Evolutionary conservation across 345 rosid species (phyloP).

Genomic region (Salix koriyanagi): DNA sequence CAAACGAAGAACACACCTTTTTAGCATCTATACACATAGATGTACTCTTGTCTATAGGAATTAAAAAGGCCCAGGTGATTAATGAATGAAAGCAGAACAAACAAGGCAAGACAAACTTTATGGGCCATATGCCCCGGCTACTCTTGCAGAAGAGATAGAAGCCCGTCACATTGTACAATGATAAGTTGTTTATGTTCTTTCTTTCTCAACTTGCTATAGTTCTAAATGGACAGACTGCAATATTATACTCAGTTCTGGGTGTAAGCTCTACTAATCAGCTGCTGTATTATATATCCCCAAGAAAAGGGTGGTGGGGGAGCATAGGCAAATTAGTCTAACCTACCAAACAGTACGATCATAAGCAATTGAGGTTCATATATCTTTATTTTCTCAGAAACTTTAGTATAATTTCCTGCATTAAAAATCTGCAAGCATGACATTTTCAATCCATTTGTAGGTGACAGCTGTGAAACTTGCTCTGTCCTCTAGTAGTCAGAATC

Average conservation of each 20-base stretch:
- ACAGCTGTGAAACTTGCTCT: slow-evolving; percentile 81
- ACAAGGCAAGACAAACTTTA: not conserved
- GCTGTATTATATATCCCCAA: too few relatives aligned
- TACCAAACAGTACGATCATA: not conserved
- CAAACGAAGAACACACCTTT: not conserved
- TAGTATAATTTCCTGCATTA: not conserved
- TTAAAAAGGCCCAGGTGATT: not conserved
- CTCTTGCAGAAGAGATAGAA: not conserved
- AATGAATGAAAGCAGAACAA: not conserved
- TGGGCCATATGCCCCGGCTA: not conserved
- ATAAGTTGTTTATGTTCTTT: too few relatives aligned
- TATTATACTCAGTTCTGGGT: not conserved
- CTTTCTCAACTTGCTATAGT: not conserved
- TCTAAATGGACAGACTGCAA: too few relatives aligned
- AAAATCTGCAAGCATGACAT: not conserved
- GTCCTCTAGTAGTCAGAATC: slow-evolving; percentile 56
- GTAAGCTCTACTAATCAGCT: not conserved
- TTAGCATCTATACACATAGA: not conserved
- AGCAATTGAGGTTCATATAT: not conserved
- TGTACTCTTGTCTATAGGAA: not conserved
- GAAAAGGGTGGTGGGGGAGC: too few relatives aligned
- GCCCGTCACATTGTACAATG: too few relatives aligned
- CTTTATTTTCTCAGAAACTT: not conserved
- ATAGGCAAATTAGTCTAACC: too few relatives aligned
- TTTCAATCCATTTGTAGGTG: slow-evolving; percentile 47